Evolutionary conservation across 148 eudicot species (phyloP).

Genomic region (Camellia granthamiana): DNA sequence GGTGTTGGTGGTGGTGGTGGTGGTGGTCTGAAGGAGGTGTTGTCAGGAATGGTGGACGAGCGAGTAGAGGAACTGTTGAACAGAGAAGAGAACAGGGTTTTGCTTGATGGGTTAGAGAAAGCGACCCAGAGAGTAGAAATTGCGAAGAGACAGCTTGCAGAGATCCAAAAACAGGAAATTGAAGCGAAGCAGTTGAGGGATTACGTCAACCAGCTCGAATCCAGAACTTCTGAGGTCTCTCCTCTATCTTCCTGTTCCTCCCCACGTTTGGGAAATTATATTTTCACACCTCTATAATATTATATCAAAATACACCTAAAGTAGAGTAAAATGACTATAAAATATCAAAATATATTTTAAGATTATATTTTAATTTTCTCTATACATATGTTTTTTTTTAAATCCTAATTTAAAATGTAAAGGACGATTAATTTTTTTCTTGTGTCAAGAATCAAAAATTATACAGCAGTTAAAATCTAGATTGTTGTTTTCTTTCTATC

Average conservation of each 20-base stretch:
- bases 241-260: background rate
- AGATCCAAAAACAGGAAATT: constrained; percentile 63
- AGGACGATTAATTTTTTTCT: too few species aligned
- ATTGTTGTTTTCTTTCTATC: too few species aligned
- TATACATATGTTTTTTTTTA: too few species aligned
- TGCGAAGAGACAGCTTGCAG: constrained; percentile 71
- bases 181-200: constrained; percentile 60
- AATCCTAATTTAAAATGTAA: too few species aligned
- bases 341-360: too few species aligned
- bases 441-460: too few species aligned
- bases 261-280: background rate
- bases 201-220: constrained; percentile 59
- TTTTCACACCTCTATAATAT: too few species aligned
- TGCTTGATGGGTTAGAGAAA: constrained; percentile 62
- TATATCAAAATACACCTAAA: too few species aligned
- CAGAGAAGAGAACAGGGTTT: constrained; percentile 64
- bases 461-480: too few species aligned
- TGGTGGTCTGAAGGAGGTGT: constrained; percentile 36
- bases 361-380: too few species aligned
- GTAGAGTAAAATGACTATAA: too few species aligned
- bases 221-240: constrained; percentile 65
- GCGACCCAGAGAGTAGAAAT: constrained; percentile 70
- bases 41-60: constrained; percentile 63
- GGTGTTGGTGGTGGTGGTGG: background rate
- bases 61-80: constrained; percentile 57